These are phyloP conservation scores for Nothopassalora personata DNA, from an alignment of 2,329 filamentous ascomycete genomes.

Conservation along the genomic window DNA sequence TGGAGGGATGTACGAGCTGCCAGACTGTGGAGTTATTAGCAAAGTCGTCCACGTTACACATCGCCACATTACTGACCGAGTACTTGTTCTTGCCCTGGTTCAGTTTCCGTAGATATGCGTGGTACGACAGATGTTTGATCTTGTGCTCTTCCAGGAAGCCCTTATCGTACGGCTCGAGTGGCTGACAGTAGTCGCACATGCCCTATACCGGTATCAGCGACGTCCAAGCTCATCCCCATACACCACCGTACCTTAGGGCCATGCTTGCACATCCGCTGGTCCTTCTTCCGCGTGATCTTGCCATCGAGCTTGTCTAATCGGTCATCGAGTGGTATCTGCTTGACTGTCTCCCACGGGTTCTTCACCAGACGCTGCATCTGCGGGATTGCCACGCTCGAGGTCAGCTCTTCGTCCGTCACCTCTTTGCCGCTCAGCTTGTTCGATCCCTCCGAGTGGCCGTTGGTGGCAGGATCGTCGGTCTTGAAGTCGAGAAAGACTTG, in stretches of 20 bases:
- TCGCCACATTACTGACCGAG: slow-evolving; percentile 45
- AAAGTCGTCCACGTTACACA: neutral
- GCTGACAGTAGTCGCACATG: slow-evolving; percentile 99
- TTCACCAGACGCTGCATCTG: slow-evolving; percentile 61
- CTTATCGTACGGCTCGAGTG: slow-evolving; percentile 86
- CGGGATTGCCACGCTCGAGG: slow-evolving; percentile 55
- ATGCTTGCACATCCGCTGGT: slow-evolving; percentile 87
- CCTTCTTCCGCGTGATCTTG: slow-evolving; percentile 72
- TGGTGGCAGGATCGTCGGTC: slow-evolving; percentile 47
- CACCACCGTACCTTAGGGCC: slow-evolving; percentile 59
- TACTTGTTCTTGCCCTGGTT: slow-evolving; percentile 96
- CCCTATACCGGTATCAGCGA: slow-evolving; percentile 45
- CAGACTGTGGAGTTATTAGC: slow-evolving; percentile 45
- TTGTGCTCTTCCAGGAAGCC: slow-evolving; percentile 89
- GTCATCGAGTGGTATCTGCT: slow-evolving; percentile 83
- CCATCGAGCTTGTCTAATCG: slow-evolving; percentile 80
- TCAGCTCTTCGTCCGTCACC: slow-evolving; percentile 62
- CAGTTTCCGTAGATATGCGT: slow-evolving; percentile 88
- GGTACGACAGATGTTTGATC: slow-evolving; percentile 97
- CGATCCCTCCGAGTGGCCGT: slow-evolving; percentile 44
- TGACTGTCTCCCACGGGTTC: slow-evolving; percentile 89
- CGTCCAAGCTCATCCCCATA: neutral
- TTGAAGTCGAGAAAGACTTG: slow-evolving; percentile 82
- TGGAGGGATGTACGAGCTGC: slow-evolving; percentile 92
- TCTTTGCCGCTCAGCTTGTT: slow-evolving; percentile 75